Percentiles rank a stretch among this genome's conserved stretches.
phyloP scores from a whole-genome alignment of 345 rosid genomes.

The Pistacia integerrima region DNA sequence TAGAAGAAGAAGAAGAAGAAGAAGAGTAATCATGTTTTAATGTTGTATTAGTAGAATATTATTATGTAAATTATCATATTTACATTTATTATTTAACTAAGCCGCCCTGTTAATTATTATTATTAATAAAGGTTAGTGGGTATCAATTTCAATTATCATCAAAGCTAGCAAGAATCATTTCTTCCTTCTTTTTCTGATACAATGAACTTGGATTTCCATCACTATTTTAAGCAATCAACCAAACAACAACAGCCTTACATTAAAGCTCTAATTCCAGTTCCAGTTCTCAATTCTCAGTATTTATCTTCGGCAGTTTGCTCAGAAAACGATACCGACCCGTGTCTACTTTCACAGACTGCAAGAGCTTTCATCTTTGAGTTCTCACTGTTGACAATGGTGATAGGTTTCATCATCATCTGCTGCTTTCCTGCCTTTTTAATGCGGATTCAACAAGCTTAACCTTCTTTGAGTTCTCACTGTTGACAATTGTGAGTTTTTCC shows the following conservation, averaged over 20 bases:
- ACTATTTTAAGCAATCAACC: neutral
- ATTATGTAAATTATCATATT: conserved; percentile 25
- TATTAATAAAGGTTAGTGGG: neutral
- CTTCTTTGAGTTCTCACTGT: conserved; percentile 65
- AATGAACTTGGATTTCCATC: neutral
- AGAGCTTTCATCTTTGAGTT: neutral
- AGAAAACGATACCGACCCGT: too few relatives aligned
- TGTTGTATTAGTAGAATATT: conserved; percentile 4
- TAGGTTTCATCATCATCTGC: conserved; percentile 13
- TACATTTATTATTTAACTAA: conserved; percentile 7
- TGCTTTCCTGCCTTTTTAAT: conserved; percentile 49
- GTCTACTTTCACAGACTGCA: neutral
- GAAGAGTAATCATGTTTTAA: neutral
- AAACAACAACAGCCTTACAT: neutral
- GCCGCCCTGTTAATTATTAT: neutral
- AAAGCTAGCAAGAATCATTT: neutral
- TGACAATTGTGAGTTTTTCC: conserved; percentile 67
- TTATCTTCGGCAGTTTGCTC: too few relatives aligned
- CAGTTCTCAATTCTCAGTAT: neutral
- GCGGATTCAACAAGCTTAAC: conserved; percentile 72
- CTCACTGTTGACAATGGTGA: too few relatives aligned
- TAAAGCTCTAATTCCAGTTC: too few relatives aligned
- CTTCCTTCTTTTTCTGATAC: neutral
- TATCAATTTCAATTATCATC: neutral
- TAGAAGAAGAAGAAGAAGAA: conserved; percentile 2